Evolutionary conservation across 208 protist species (phyloP).

Genomic region (Sergeia podlipaevii): DNA sequence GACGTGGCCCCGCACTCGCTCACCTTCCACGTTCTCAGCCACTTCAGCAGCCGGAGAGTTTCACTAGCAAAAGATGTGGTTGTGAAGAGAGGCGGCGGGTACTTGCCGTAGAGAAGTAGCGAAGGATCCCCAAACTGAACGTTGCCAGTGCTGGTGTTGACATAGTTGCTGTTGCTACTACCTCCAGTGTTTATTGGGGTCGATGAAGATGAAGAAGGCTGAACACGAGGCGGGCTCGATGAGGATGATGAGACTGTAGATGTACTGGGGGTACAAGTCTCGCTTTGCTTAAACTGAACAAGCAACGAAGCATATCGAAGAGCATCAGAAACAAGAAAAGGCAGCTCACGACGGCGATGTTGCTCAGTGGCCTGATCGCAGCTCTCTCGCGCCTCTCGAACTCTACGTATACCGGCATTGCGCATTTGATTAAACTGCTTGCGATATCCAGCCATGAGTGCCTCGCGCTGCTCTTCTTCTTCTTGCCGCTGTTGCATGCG

Average conservation of each 20-base stretch:
- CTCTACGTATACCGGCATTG: too few species aligned
- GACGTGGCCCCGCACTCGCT: too few species aligned
- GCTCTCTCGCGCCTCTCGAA: too few species aligned
- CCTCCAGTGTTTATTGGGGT: background rate
- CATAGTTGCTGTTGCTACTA: background rate
- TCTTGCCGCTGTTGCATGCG: too few species aligned
- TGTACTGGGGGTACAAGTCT: background rate
- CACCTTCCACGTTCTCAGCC: conserved; percentile 76
- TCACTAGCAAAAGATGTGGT: conserved; percentile 58
- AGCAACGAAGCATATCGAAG: conserved; percentile 25
- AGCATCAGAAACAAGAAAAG: conserved; percentile 30
- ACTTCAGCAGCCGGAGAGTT: conserved; percentile 63
- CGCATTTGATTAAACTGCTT: too few species aligned
- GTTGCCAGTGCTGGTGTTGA: background rate
- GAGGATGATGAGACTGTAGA: background rate
- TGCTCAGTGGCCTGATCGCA: too few species aligned
- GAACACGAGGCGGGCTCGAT: background rate
- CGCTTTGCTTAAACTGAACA: background rate
- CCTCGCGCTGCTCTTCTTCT: too few species aligned
- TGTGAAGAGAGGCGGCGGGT: conserved; percentile 73
- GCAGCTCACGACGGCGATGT: conserved; percentile 16
- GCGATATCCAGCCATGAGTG: too few species aligned
- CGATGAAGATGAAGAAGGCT: background rate
- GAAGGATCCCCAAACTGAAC: conserved; percentile 6
- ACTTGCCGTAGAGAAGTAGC: conserved; percentile 53